A percentile compares a stretch with the other conserved stretches of the same genome.
These are phyloP conservation scores for Cercophora samala DNA, from an alignment of 495 filamentous ascomycete species.

Conservation along the genomic window DNA sequence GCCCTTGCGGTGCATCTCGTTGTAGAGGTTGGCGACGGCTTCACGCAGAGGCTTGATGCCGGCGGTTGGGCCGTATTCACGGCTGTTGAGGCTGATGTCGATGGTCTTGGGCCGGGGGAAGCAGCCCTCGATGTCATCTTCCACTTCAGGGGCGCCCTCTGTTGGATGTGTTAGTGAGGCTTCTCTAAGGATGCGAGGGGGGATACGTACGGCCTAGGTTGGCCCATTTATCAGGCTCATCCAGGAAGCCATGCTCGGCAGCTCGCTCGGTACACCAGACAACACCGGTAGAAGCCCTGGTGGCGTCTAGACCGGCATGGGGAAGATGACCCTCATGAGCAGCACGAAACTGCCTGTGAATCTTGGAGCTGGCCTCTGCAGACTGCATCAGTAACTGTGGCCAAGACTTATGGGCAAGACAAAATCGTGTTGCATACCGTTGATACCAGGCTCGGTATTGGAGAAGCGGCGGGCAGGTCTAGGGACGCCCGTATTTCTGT, in stretches of 20 bases:
- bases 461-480: slow-evolving; percentile 50
- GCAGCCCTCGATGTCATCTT: slow-evolving; percentile 86
- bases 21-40: slow-evolving; percentile 91
- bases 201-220: slow-evolving; percentile 68
- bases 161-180: slow-evolving; percentile 4
- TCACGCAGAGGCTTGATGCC: slow-evolving; percentile 87
- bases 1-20: slow-evolving; percentile 83
- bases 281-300: slow-evolving; percentile 76
- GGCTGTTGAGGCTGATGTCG: slow-evolving; percentile 67
- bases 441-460: slow-evolving; percentile 47
- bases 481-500: slow-evolving; percentile 53
- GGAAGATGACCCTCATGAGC: slow-evolving; percentile 85
- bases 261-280: slow-evolving; percentile 85
- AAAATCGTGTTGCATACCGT: slow-evolving; percentile 34
- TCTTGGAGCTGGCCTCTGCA: slow-evolving; percentile 70
- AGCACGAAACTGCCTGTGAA: slow-evolving; percentile 79
- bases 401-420: slow-evolving; percentile 4
- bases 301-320: slow-evolving; percentile 85
- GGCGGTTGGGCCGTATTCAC: slow-evolving; percentile 91
- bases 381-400: slow-evolving; percentile 13
- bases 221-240: slow-evolving; percentile 80
- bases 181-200: neutral
- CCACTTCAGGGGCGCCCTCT: slow-evolving; percentile 83
- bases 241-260: slow-evolving; percentile 73
- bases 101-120: slow-evolving; percentile 83